A percentile compares a stretch with the other conserved stretches of the same genome.
Evolutionary conservation across 352 stramenopile genomes (phyloP).

Genomic region (Pythium insidiosum): DNA sequence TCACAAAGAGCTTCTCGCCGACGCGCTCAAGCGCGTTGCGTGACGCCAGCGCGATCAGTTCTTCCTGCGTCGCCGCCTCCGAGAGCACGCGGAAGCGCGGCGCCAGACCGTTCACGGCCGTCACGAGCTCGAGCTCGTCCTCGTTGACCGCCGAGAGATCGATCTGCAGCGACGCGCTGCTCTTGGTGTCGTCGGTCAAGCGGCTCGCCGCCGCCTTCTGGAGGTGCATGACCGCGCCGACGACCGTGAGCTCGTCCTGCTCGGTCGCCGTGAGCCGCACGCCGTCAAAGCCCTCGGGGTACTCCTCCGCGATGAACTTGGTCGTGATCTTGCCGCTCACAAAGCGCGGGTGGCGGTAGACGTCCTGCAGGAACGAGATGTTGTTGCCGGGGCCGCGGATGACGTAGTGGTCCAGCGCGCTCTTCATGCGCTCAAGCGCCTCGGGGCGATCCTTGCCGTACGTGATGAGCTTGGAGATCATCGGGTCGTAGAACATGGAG

Average conservation of each 20-base stretch:
- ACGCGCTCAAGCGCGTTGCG: constrained; percentile 27
- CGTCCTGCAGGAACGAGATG: constrained; percentile 90
- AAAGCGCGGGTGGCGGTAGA: constrained; percentile 89
- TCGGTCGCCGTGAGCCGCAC: constrained; percentile 58
- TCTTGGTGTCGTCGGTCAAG: constrained; percentile 23
- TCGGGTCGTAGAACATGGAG: constrained; percentile 92
- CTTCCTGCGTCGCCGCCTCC: constrained; percentile 16
- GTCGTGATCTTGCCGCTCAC: constrained; percentile 92
- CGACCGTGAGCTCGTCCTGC: constrained; percentile 62
- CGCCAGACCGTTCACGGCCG: constrained; percentile 19
- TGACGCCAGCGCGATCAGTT: constrained; percentile 35
- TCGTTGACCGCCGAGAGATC: constrained; percentile 11
- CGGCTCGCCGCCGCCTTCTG: constrained; percentile 27
- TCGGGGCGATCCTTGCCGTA: constrained; percentile 79
- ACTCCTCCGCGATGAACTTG: constrained; percentile 95
- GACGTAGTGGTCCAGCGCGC: constrained; percentile 89
- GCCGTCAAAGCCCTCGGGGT: constrained; percentile 91
- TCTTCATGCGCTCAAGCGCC: constrained; percentile 79
- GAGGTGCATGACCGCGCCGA: constrained; percentile 68
- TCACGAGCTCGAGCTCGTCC: constrained; percentile 32
- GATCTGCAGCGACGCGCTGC: not conserved
- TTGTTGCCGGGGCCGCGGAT: constrained; percentile 94
- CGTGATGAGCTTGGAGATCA: constrained; percentile 93
- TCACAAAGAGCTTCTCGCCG: constrained; percentile 41
- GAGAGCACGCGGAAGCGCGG: constrained; percentile 29